A percentile compares a stretch with the other conserved stretches of the same genome.
Evolutionary conservation across 2,329 filamentous ascomycete genomes (phyloP).

Genomic region (Botrytis paeoniae): DNA sequence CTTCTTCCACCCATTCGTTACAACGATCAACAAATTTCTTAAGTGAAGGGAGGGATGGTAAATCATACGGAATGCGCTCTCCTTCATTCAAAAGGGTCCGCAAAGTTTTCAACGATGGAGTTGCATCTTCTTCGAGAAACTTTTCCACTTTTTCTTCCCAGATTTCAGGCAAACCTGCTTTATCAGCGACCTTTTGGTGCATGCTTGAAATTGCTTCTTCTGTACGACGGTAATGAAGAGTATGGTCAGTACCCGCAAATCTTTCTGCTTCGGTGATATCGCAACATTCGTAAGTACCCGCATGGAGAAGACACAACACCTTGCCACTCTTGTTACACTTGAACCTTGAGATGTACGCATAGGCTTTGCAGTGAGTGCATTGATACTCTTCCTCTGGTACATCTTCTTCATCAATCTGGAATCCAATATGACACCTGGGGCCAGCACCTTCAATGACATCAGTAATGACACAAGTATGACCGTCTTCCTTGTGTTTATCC

Average conservation of each 20-base stretch:
- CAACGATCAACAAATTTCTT: constrained; percentile 91
- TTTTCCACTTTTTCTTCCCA: constrained; percentile 92
- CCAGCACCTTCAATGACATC: constrained; percentile 34
- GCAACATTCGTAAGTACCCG: constrained; percentile 78
- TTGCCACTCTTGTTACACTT: constrained; percentile 80
- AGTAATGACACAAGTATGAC: constrained; percentile 35
- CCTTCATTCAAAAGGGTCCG: constrained; percentile 85
- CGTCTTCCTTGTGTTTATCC: constrained; percentile 57
- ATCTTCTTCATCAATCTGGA: constrained; percentile 68
- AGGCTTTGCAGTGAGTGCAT: constrained; percentile 88
- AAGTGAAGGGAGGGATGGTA: constrained; percentile 77
- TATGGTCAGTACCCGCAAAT: constrained; percentile 67
- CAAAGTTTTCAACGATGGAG: constrained; percentile 80
- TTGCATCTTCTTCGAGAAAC: constrained; percentile 77
- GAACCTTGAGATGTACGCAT: constrained; percentile 86
- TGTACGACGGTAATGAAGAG: constrained; percentile 72
- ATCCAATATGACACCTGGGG: constrained; percentile 54
- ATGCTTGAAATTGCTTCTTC: constrained; percentile 65
- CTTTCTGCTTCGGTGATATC: constrained; percentile 63
- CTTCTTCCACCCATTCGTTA: constrained; percentile 97
- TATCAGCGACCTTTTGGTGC: constrained; percentile 77
- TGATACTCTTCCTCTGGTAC: constrained; percentile 90
- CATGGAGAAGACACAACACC: constrained; percentile 77
- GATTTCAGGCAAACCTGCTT: constrained; percentile 76
- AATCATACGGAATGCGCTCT: constrained; percentile 89